A percentile compares a stretch with the other conserved stretches of the same genome.
Conservation (phyloP, 2,329 filamentous ascomycete species). For the Diaporthe velutina region DNA sequence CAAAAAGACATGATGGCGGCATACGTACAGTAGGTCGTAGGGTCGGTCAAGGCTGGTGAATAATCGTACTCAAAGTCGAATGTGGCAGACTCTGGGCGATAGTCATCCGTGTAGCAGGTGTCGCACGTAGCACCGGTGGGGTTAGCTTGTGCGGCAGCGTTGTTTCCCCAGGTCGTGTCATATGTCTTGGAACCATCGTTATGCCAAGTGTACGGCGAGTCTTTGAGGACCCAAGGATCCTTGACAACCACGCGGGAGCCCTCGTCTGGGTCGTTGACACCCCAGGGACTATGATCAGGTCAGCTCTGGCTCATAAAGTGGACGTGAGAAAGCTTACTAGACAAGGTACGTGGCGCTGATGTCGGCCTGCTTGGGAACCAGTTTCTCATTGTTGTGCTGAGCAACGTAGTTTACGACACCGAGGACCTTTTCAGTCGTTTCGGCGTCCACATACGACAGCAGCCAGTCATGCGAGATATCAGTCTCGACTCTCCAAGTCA, state of each 20-base stretch:
- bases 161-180: slow-evolving; percentile 70
- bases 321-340: slow-evolving; percentile 52
- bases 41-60: slow-evolving; percentile 49
- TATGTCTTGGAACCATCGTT: slow-evolving; percentile 61
- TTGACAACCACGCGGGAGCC: slow-evolving; percentile 52
- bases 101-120: slow-evolving; percentile 59
- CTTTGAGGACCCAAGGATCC: slow-evolving; percentile 61
- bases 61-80: slow-evolving; percentile 64
- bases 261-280: slow-evolving; percentile 65
- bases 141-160: slow-evolving; percentile 67
- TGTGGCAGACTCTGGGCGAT: slow-evolving; percentile 58
- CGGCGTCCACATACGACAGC: slow-evolving; percentile 68
- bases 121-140: slow-evolving; percentile 53
- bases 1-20: slow-evolving; percentile 69
- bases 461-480: slow-evolving; percentile 70
- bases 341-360: slow-evolving; percentile 63
- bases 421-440: slow-evolving; percentile 59
- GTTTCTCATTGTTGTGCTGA: slow-evolving; percentile 48
- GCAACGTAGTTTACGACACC: slow-evolving; percentile 70
- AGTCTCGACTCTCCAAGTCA: slow-evolving; percentile 71
- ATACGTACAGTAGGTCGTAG: slow-evolving; percentile 61
- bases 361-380: slow-evolving; percentile 25
- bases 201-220: slow-evolving; percentile 68
- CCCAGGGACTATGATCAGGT: slow-evolving; percentile 59
- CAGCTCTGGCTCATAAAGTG: not conserved